phyloP scores from a whole-genome alignment of 768 basidiomycete genomes.

The Pholiota conissans region DNA sequence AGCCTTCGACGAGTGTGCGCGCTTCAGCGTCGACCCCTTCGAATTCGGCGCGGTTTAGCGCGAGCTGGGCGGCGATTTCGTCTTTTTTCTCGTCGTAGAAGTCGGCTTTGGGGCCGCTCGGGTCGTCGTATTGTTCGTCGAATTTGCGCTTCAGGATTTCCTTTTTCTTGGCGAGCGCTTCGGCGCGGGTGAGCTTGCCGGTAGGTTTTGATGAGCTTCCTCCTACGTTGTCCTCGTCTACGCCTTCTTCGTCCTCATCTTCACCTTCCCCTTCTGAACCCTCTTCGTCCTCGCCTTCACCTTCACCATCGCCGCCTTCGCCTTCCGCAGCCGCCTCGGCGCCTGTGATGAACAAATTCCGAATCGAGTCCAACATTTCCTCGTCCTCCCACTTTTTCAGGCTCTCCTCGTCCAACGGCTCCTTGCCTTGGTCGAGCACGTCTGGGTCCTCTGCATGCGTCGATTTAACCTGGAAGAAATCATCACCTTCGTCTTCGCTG shows the following conservation, averaged over 20 bases:
- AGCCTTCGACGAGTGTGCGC: conserved; percentile 86
- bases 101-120: conserved; percentile 73
- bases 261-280: conserved; percentile 31
- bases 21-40: conserved; percentile 72
- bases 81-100: conserved; percentile 94
- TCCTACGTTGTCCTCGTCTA: conserved; percentile 11
- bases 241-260: conserved; percentile 25
- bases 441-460: conserved; percentile 42
- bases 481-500: conserved; percentile 59
- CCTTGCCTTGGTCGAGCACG: conserved; percentile 71
- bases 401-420: conserved; percentile 43
- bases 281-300: conserved; percentile 40
- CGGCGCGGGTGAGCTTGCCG: conserved; percentile 37
- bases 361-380: conserved; percentile 81
- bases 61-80: conserved; percentile 82
- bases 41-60: conserved; percentile 85
- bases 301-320: conserved; percentile 37
- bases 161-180: conserved; percentile 80
- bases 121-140: conserved; percentile 95
- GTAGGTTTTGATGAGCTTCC: conserved; percentile 1
- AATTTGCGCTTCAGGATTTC: conserved; percentile 92
- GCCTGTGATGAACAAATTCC: conserved; percentile 89
- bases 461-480: conserved; percentile 69
- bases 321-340: conserved; percentile 37
- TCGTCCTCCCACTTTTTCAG: conserved; percentile 84